Base-by-base conservation (phyloP, 2,329 filamentous ascomycete genomes). In the Claviceps sp. region DNA sequence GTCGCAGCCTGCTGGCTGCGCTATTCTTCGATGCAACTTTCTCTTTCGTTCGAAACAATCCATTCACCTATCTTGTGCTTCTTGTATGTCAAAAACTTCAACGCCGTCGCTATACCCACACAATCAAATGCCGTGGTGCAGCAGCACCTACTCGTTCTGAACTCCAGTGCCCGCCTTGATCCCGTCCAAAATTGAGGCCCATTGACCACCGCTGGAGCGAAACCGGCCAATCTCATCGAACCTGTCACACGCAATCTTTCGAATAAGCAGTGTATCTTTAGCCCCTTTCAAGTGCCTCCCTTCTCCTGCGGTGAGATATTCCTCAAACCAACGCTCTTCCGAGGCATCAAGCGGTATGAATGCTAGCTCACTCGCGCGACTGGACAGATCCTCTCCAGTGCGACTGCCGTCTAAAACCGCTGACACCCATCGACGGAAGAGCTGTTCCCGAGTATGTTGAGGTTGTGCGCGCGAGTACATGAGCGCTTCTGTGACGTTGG, bases 241-340 rank as follows among this genome's bases (percentile, higher is more conserved):
- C 52, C 73, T 79, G 13, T 86, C 84, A 11, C 76, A 82, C 1
- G 83, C 81, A 55, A 93, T 81, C 55, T 76, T 79, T 58, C 86
- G 79, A 75, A 89, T 84, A 58, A 89, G 73, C 1, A 89, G 72
- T 0, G 85, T 87, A 59, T 91, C 87, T 62, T 79, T 83, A 3
- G 85, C 81, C 24, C 78, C 79, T 56, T 77, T 79, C 7, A 85
- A 68, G 43, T 72, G 75, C 60, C 79, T 80, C 2, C 85, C 85
- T 45, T 80, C 79, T 11, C 85, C 84, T 4, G 72, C 70, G 0
- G 79, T 72, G 40, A 94, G 69, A 53, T 77, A 84, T 26, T 84
- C 78, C 57, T 84, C 80, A 55, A 94, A 81, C 84, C 86, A 91
- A 4, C 63, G 63, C 62, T 90, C 86, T 62, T 95, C 89, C 18